Percentiles rank a stretch among this genome's conserved stretches.
Conservation (phyloP, 768 basidiomycete species). For the Amylocystis lapponica region DNA sequence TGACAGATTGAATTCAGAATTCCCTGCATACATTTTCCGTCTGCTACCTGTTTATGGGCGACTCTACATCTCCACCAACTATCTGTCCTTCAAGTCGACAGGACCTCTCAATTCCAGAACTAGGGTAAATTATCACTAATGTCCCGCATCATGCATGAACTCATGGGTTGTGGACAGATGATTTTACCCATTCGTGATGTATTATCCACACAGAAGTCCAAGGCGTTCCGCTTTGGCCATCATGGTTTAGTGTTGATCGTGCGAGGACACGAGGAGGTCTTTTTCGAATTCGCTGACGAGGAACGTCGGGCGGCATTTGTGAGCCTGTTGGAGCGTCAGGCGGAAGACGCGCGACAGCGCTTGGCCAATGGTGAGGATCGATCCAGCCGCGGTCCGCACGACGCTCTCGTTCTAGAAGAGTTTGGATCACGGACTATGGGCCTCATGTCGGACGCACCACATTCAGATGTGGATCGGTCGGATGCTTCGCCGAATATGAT, state of each 20-base stretch:
- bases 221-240: conserved; percentile 85
- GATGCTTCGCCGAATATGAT: conserved; percentile 84
- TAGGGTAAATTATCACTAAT: conserved; percentile 44
- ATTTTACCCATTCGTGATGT: conserved; percentile 88
- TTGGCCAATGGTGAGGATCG: conserved; percentile 38
- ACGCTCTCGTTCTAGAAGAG: conserved; percentile 81
- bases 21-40: conserved; percentile 86
- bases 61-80: conserved; percentile 87
- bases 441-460: conserved; percentile 27
- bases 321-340: conserved; percentile 66
- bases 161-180: no score
- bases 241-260: conserved; percentile 87
- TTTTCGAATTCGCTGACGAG: conserved; percentile 87
- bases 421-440: conserved; percentile 50
- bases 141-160: no score
- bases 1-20: conserved; percentile 37
- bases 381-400: conserved; percentile 51
- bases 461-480: conserved; percentile 56
- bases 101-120: conserved; percentile 76
- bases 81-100: conserved; percentile 92
- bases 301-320: conserved; percentile 80
- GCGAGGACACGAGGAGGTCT: conserved; percentile 95
- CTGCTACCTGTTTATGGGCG: conserved; percentile 86
- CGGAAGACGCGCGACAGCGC: conserved; percentile 63
- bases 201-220: conserved; percentile 75